These are phyloP conservation scores for Meira miltonrushii DNA, from an alignment of 1,284 basidiomycete species.

Conservation along the genomic window DNA sequence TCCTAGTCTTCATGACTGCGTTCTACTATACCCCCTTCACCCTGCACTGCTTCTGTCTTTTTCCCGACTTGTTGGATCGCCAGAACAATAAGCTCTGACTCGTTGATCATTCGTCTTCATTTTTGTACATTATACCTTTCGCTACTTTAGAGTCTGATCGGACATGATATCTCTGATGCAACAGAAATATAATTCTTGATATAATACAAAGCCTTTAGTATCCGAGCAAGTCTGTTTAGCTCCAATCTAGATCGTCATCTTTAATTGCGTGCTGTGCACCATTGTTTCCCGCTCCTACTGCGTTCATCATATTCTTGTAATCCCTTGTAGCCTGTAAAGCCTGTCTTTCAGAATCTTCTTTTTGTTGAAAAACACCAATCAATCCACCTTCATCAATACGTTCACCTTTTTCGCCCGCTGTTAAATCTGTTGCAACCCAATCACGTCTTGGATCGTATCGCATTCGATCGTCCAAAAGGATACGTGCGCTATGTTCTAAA, in stretches of 20 bases:
- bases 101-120: too few species aligned
- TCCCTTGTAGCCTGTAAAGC: background rate
- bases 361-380: slow-evolving; percentile 30
- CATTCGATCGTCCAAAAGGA: slow-evolving; percentile 68
- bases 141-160: too few species aligned
- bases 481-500: slow-evolving; percentile 53
- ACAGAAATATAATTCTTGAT: background rate
- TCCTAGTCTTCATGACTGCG: too few species aligned
- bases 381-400: slow-evolving; percentile 46
- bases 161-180: too few species aligned
- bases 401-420: slow-evolving; percentile 28
- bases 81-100: too few species aligned
- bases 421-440: slow-evolving; percentile 54
- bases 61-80: too few species aligned
- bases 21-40: too few species aligned
- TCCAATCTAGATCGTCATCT: slow-evolving; percentile 18
- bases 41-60: too few species aligned
- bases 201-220: background rate
- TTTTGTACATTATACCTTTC: too few species aligned
- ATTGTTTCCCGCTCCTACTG: background rate
- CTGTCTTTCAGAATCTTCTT: slow-evolving; percentile 5
- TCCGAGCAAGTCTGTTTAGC: background rate
- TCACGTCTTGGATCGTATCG: slow-evolving; percentile 59
- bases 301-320: background rate
- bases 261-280: slow-evolving; percentile 3